phyloP scores from a whole-genome alignment of 176 grass and related monocot genomes.

The Bonia amplexicaulis region DNA sequence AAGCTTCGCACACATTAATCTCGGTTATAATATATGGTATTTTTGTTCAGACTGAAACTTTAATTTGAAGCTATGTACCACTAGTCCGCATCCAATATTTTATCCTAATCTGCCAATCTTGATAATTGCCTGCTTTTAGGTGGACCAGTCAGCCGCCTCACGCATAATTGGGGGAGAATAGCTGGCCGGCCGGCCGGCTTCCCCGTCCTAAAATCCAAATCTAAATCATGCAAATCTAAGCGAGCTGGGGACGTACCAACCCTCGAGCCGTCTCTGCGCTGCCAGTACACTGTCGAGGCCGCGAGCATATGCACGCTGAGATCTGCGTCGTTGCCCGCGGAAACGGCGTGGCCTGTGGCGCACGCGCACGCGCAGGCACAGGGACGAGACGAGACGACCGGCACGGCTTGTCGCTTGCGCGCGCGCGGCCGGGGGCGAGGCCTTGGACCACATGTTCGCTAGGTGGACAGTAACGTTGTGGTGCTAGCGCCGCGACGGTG shows the following conservation, averaged over 20 bases:
- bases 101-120: background rate
- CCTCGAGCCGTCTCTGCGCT: background rate
- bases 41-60: background rate
- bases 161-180: slow-evolving; percentile 28
- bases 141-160: slow-evolving; percentile 2
- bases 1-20: too few relatives aligned
- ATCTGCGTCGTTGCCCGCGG: background rate
- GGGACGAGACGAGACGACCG: background rate
- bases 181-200: slow-evolving; percentile 14
- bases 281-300: background rate
- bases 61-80: background rate
- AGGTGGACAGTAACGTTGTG: slow-evolving; percentile 11
- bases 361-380: background rate
- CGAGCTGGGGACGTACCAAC: background rate
- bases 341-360: slow-evolving; percentile 8
- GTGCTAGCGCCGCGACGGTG: too few relatives aligned
- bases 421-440: background rate
- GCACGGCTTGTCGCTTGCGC: slow-evolving; percentile 26
- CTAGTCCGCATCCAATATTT: background rate
- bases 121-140: slow-evolving; percentile 45
- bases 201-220: slow-evolving; percentile 5
- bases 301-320: background rate
- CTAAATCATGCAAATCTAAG: slow-evolving; percentile 32
- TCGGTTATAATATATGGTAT: background rate
- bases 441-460: slow-evolving; percentile 9